phyloP scores from a whole-genome alignment of 1,284 basidiomycete species.

The Pseudozyma tsukubaensis region DNA sequence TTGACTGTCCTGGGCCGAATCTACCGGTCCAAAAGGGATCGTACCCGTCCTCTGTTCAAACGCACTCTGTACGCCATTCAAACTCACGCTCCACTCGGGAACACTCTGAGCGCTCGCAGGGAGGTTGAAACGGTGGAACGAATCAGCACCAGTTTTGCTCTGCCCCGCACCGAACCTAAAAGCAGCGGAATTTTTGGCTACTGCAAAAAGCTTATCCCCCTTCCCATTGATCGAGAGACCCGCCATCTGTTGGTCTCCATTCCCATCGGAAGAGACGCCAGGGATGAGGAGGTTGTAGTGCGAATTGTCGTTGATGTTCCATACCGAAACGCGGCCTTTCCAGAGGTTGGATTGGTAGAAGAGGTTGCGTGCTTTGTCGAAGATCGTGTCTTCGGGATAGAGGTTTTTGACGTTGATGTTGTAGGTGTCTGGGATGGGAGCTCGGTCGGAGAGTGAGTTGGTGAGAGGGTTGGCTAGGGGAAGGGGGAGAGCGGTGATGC shows the following conservation, averaged over 20 bases:
- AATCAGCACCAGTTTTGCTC: slow-evolving; percentile 48
- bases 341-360: slow-evolving; percentile 67
- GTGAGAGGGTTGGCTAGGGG: slow-evolving; percentile 12
- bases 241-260: slow-evolving; percentile 64
- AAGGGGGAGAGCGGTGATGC: slow-evolving; percentile 10
- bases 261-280: slow-evolving; percentile 51
- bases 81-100: slow-evolving; percentile 56
- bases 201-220: slow-evolving; percentile 58
- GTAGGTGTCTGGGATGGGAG: slow-evolving; percentile 47
- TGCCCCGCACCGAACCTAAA: slow-evolving; percentile 60
- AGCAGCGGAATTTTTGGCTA: slow-evolving; percentile 60
- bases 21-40: slow-evolving; percentile 64
- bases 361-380: slow-evolving; percentile 51
- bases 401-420: slow-evolving; percentile 59
- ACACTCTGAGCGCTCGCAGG: slow-evolving; percentile 46
- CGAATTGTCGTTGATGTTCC: slow-evolving; percentile 30
- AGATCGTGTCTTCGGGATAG: slow-evolving; percentile 62
- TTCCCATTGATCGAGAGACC: slow-evolving; percentile 57
- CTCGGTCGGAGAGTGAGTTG: too few species aligned
- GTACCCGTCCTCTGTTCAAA: slow-evolving; percentile 48
- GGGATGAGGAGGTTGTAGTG: slow-evolving; percentile 61
- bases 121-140: slow-evolving; percentile 64
- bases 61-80: slow-evolving; percentile 53
- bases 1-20: slow-evolving; percentile 58
- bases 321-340: slow-evolving; percentile 58